These are phyloP conservation scores for Neocucurbitaria cava DNA, from an alignment of 2,329 filamentous ascomycete genomes.

Conservation along the genomic window DNA sequence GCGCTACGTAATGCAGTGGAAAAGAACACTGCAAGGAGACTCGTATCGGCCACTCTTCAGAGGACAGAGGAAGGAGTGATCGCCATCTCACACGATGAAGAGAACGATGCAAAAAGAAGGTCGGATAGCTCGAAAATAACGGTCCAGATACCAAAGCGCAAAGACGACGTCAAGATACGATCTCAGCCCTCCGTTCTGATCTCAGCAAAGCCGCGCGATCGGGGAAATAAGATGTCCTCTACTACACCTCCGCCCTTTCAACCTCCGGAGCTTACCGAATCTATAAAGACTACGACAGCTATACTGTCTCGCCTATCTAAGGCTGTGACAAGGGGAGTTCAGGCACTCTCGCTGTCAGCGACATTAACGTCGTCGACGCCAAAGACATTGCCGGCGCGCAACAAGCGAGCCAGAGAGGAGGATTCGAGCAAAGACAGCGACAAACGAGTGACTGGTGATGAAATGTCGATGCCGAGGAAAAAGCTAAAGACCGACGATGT, in stretches of 20 bases:
- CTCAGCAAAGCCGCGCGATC: too few species aligned
- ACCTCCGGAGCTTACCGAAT: not conserved
- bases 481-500: not conserved
- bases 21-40: not conserved
- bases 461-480: not conserved
- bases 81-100: not conserved
- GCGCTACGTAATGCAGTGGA: constrained; percentile 50
- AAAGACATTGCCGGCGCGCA: not conserved
- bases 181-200: not conserved
- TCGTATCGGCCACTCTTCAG: not conserved
- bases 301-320: not conserved
- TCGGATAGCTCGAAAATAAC: not conserved
- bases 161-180: not conserved
- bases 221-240: not conserved
- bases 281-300: not conserved
- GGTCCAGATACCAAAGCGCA: not conserved
- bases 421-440: not conserved
- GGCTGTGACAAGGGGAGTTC: not conserved
- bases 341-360: not conserved
- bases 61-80: not conserved
- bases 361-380: not conserved
- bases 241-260: too few species aligned
- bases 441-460: not conserved
- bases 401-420: constrained; percentile 3
- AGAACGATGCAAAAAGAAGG: not conserved